A percentile compares a stretch with the other conserved stretches of the same genome.
phyloP scores from a whole-genome alignment of 2,329 filamentous ascomycete species.

The Pseudogymnoascus destructans region DNA sequence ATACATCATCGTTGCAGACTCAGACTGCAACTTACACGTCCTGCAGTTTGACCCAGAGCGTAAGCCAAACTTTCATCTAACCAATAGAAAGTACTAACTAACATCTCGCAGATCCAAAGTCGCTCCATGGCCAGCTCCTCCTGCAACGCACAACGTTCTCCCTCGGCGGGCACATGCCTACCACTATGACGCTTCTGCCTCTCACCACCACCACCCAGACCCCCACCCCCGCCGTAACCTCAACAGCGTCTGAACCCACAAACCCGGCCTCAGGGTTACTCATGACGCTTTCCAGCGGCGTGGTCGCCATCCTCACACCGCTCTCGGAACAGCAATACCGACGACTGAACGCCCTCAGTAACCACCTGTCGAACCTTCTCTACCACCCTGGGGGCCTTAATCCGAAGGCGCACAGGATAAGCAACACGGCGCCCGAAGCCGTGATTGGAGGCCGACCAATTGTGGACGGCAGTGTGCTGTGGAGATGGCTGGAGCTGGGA shows the following conservation, averaged over 20 bases:
- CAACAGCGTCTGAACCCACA: conserved; percentile 21
- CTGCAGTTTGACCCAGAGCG: conserved; percentile 91
- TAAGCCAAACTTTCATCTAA: conserved; percentile 33
- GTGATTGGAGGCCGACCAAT: conserved; percentile 33
- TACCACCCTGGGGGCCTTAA: conserved; percentile 72
- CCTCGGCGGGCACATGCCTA: conserved; percentile 63
- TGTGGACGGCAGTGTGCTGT: conserved; percentile 65
- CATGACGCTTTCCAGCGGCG: conserved; percentile 61
- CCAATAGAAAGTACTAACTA: conserved; percentile 10
- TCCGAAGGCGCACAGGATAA: conserved; percentile 62
- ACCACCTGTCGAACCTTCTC: conserved; percentile 64
- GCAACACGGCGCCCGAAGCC: conserved; percentile 35
- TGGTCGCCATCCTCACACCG: conserved; percentile 62
- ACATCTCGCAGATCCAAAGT: conserved; percentile 62
- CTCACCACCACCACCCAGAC: conserved; percentile 41
- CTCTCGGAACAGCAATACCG: conserved; percentile 72
- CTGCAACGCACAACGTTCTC: conserved; percentile 82
- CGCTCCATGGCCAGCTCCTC: conserved; percentile 74
- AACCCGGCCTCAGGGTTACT: conserved; percentile 41
- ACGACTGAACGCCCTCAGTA: conserved; percentile 66
- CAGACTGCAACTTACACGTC: conserved; percentile 74
- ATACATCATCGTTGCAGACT: conserved; percentile 70
- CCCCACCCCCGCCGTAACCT: conserved; percentile 28
- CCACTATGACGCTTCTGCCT: conserved; percentile 63
- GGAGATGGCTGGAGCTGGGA: conserved; percentile 57